A percentile compares a stretch with the other conserved stretches of the same genome.
Evolutionary conservation across 179 eudicot genomes (phyloP).

Genomic region (Drosera spatulata): DNA sequence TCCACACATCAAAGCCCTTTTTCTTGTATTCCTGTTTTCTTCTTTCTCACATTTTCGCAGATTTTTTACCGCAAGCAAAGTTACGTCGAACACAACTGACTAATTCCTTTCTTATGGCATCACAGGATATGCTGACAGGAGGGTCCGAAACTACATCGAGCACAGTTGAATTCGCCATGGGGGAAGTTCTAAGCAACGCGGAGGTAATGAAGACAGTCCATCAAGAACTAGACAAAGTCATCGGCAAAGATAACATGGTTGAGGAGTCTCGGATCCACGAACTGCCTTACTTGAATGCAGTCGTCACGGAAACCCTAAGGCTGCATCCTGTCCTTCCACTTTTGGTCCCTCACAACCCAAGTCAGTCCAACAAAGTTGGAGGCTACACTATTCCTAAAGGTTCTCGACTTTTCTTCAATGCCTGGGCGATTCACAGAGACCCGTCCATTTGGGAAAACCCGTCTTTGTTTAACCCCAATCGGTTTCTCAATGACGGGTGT

Average conservation of each 20-base stretch:
- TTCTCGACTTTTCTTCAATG: slow-evolving; percentile 37
- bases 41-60: neutral
- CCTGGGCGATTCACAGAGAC: slow-evolving; percentile 51
- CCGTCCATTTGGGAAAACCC: slow-evolving; percentile 38
- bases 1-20: slow-evolving; percentile 30
- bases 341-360: slow-evolving; percentile 43
- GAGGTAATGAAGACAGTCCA: slow-evolving; percentile 27
- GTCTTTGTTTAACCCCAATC: slow-evolving; percentile 31
- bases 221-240: slow-evolving; percentile 34
- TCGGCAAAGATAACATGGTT: slow-evolving; percentile 26
- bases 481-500: slow-evolving; percentile 20
- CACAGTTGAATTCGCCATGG: slow-evolving; percentile 39
- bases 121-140: slow-evolving; percentile 47
- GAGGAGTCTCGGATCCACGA: slow-evolving; percentile 45
- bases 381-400: slow-evolving; percentile 44
- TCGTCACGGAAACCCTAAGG: slow-evolving; percentile 41
- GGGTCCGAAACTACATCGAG: slow-evolving; percentile 49
- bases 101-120: no score
- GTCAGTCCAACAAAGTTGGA: slow-evolving; percentile 22
- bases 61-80: no score
- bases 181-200: slow-evolving; percentile 33
- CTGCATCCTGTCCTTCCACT: slow-evolving; percentile 37
- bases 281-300: slow-evolving; percentile 29
- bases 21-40: slow-evolving; percentile 13
- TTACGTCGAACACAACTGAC: no score